Evolutionary conservation across 768 basidiomycete species (phyloP).

Genomic region (Leccinum incarnatum): DNA sequence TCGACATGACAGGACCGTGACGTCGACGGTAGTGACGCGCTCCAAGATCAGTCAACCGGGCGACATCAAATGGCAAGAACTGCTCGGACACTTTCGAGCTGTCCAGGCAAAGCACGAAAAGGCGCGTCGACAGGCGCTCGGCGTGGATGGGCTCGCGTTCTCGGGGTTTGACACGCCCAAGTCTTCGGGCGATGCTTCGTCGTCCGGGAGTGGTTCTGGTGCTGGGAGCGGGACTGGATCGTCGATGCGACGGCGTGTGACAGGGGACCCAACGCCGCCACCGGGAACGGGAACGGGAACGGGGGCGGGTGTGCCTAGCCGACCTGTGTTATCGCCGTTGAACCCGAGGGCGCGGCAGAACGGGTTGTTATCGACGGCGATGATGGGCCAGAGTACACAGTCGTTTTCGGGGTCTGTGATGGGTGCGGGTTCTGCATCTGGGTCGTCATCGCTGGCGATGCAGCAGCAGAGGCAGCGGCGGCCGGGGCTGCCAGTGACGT

Average conservation of each 20-base stretch:
- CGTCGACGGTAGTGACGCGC: slow-evolving; percentile 46
- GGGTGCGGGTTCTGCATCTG: slow-evolving; percentile 1
- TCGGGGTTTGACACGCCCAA: slow-evolving; percentile 38
- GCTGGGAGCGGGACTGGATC: slow-evolving; percentile 34
- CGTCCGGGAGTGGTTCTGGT: slow-evolving; percentile 8
- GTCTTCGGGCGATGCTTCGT: slow-evolving; percentile 20
- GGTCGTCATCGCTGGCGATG: slow-evolving; percentile 21
- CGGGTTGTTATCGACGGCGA: slow-evolving; percentile 37
- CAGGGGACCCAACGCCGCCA: slow-evolving; percentile 39
- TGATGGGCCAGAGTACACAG: slow-evolving; percentile 37
- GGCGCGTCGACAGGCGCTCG: slow-evolving; percentile 73
- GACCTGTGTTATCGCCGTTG: slow-evolving; percentile 48
- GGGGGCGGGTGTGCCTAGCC: no score
- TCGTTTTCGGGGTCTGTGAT: slow-evolving; percentile 25
- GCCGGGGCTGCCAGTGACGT: slow-evolving; percentile 34
- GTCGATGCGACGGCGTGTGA: slow-evolving; percentile 58
- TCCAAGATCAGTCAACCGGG: slow-evolving; percentile 73
- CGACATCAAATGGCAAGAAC: slow-evolving; percentile 97
- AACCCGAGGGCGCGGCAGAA: slow-evolving; percentile 66
- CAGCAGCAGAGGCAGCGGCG: slow-evolving; percentile 42
- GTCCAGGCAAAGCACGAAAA: slow-evolving; percentile 93
- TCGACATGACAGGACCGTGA: slow-evolving; percentile 16
- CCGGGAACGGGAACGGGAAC: slow-evolving; percentile 20
- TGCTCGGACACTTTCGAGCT: slow-evolving; percentile 86
- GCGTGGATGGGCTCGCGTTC: slow-evolving; percentile 57